These are phyloP conservation scores for Pseudonitzschia multistriata DNA, from an alignment of 108 stramenopile species.

Conservation along the genomic window DNA sequence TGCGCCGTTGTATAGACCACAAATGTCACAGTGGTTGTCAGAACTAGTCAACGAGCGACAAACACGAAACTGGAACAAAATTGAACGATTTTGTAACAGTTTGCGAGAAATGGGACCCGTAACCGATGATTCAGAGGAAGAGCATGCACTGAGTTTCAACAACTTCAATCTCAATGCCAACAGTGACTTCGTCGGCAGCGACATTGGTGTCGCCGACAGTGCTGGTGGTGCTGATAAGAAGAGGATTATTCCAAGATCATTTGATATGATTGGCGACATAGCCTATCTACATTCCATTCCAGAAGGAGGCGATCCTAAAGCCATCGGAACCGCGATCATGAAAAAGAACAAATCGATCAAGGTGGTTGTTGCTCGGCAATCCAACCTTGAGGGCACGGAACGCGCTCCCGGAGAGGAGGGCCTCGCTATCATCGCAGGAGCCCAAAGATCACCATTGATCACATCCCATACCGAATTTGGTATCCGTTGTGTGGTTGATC, in stretches of 20 bases:
- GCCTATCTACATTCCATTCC: constrained; percentile 70
- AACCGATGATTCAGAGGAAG: constrained; percentile 20
- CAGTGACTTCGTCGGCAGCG: neutral
- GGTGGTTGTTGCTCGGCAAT: constrained; percentile 49
- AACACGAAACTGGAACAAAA: constrained; percentile 84
- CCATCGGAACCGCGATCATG: constrained; percentile 70
- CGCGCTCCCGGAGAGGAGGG: constrained; percentile 66
- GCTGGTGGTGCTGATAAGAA: neutral
- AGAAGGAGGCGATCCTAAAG: constrained; percentile 40
- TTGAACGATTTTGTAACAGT: constrained; percentile 69
- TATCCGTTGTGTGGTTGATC: constrained; percentile 82
- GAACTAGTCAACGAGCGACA: constrained; percentile 80
- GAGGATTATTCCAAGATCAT: constrained; percentile 39
- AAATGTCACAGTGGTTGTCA: constrained; percentile 59
- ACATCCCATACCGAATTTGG: constrained; percentile 82
- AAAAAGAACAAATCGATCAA: constrained; percentile 76
- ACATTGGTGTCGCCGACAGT: neutral
- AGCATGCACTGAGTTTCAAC: constrained; percentile 15
- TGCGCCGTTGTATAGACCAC: constrained; percentile 6
- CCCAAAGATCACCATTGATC: constrained; percentile 59
- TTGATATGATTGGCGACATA: constrained; percentile 83
- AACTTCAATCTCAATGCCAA: neutral
- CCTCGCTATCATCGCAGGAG: constrained; percentile 65
- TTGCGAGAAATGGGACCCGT: constrained; percentile 40
- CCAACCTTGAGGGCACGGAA: constrained; percentile 50